Conservation (phyloP, 768 basidiomycete species). For the Leccinum subgranulosum region DNA sequence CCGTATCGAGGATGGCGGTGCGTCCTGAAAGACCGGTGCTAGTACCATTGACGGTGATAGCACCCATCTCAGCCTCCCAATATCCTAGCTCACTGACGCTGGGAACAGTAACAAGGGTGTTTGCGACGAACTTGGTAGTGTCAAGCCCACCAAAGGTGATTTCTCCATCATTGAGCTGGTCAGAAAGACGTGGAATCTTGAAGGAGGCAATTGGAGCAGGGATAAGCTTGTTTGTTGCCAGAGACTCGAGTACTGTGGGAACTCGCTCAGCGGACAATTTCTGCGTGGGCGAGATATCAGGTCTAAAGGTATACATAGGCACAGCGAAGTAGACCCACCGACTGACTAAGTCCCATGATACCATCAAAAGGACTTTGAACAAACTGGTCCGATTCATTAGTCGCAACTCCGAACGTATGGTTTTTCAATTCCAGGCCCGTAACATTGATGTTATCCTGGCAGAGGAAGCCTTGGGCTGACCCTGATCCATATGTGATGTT, state of each 20-base stretch:
- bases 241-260: conserved; percentile 68
- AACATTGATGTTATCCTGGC: conserved; percentile 60
- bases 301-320: neutral
- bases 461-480: conserved; percentile 57
- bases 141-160: conserved; percentile 82
- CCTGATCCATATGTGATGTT: conserved; percentile 70
- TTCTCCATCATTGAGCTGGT: conserved; percentile 65
- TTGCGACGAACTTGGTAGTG: conserved; percentile 58
- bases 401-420: conserved; percentile 70
- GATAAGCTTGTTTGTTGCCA: conserved; percentile 58
- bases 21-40: conserved; percentile 52
- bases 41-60: conserved; percentile 55
- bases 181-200: conserved; percentile 74
- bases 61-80: conserved; percentile 72
- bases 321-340: conserved; percentile 40
- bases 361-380: conserved; percentile 61
- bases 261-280: conserved; percentile 62
- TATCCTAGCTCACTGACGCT: conserved; percentile 71
- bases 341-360: conserved; percentile 74
- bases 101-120: conserved; percentile 53
- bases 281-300: conserved; percentile 26
- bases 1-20: conserved; percentile 64
- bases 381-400: conserved; percentile 60
- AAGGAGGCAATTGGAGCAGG: conserved; percentile 66
- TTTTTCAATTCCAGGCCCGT: conserved; percentile 55